Percentiles rank a stretch among this genome's conserved stretches.
These are phyloP conservation scores for Ophiostoma australiae DNA, from an alignment of 2,329 filamentous ascomycete species.

Conservation along the genomic window DNA sequence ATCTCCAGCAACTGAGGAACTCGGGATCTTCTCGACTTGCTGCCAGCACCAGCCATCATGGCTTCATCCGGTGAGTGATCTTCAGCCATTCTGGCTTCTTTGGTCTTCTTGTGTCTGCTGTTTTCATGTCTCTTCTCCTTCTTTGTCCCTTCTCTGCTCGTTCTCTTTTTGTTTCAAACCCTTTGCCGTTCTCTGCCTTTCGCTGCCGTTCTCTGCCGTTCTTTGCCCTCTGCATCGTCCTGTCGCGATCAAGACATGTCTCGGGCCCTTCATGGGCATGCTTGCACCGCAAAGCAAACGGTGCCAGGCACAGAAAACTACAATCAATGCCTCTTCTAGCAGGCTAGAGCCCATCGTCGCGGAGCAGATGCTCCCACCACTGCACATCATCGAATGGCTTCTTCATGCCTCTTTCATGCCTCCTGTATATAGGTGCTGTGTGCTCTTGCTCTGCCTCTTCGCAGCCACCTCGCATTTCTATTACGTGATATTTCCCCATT, in stretches of 20 bases:
- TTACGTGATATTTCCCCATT: background rate
- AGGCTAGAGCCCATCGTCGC: background rate
- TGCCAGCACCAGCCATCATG: background rate
- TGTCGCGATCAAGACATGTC: constrained; percentile 17
- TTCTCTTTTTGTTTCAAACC: background rate
- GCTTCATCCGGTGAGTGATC: constrained; percentile 8
- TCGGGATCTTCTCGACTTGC: background rate
- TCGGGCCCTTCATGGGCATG: constrained; percentile 15
- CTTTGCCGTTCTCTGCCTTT: background rate
- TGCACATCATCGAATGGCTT: background rate
- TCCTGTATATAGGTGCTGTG: background rate
- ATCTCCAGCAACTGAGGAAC: background rate
- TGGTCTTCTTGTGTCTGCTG: background rate
- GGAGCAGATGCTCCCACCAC: background rate
- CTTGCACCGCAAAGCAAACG: background rate
- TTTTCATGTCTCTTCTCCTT: background rate
- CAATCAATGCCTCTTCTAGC: background rate
- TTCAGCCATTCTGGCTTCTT: background rate
- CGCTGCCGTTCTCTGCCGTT: background rate
- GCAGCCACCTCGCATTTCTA: background rate
- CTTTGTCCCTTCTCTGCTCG: background rate
- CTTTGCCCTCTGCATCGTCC: background rate
- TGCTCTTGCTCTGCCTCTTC: background rate
- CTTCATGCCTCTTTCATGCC: background rate
- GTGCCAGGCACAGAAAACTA: background rate